Evolutionary conservation across 2,329 filamentous ascomycete species (phyloP), one percentile per base, ranked within the genome.

Genomic region (Ilyonectria sp.): DNA sequence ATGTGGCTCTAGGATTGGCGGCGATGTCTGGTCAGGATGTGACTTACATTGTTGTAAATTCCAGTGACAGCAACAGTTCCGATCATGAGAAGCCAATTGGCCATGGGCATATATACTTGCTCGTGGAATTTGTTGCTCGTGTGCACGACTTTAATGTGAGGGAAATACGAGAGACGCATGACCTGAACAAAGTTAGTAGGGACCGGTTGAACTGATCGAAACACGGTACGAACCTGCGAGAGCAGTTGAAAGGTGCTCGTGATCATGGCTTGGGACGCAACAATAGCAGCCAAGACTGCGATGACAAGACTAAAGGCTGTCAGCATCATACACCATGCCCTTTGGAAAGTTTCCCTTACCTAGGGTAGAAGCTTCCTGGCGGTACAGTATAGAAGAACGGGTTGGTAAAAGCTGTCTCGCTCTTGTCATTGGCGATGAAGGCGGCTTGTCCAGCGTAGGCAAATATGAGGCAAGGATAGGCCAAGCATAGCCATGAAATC

Each of bases 211-310:
- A 2, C 11, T 21, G 9, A 23, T 23, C 23, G 23, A 13, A 21
- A 17, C n/a, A 19, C 5, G 2, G 5, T 11, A 53, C 50, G 6
- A 21, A 35, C 50, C 79, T 93, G 91, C 1, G 86, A 84, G 10
- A 92, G 79, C 1, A 83, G 78, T 79, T 93, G 91, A 70, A 94
- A 94, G 0, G 90, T 89, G 3, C 87, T 89, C 0, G 92, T 94
- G 59, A 94, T 93, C 81, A 94, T 92, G 13, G 92, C 92, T 71
- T 94, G 92, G 3, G 89, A 92, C 1, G 92, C 92, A 8, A 94
- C 92, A 71, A 94, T 89, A 23, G 91, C 90, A 5, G 91, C 91
- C 2, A 92, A 80, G 11, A 94, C 85, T 0, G 92, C 91, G 40
- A 94, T 79, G 2, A 94, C 84, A 21, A 94, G 80, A 58, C 86